A percentile compares a stretch with the other conserved stretches of the same genome.
Evolutionary conservation across 371 early-diverging fungal genomes (phyloP).

Genomic region (Umbelopsis sp.): DNA sequence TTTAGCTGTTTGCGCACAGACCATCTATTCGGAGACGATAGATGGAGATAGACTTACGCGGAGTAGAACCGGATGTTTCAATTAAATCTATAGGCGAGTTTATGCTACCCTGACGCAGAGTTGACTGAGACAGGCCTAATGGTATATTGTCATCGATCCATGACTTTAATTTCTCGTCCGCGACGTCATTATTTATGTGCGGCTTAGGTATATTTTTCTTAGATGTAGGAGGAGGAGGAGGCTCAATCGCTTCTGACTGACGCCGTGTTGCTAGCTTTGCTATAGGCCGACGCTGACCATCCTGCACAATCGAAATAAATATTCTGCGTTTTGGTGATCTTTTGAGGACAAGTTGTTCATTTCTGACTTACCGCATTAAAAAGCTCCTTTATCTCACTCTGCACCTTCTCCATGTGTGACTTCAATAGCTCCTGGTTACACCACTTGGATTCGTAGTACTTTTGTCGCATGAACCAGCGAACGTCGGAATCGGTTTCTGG

Average conservation of each 20-base stretch:
- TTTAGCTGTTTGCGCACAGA: background rate
- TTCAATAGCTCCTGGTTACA: constrained; percentile 30
- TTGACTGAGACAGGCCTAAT: constrained; percentile 23
- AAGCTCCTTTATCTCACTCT: constrained; percentile 27
- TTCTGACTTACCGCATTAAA: constrained; percentile 32
- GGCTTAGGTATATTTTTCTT: background rate
- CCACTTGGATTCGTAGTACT: constrained; percentile 55
- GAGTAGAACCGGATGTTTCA: background rate
- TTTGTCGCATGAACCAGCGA: constrained; percentile 49
- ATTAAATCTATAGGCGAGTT: background rate
- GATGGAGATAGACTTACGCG: background rate
- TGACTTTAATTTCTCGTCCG: constrained; percentile 6
- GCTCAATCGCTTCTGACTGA: background rate
- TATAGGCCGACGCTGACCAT: constrained; percentile 11
- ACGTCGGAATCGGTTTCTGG: constrained; percentile 47
- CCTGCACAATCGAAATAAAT: background rate
- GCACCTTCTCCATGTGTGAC: constrained; percentile 33
- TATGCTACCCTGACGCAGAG: background rate
- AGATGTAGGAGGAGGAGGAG: background rate
- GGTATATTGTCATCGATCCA: constrained; percentile 37
- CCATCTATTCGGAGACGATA: background rate
- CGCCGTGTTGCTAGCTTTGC: background rate
- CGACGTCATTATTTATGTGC: background rate
- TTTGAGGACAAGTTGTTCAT: no score
- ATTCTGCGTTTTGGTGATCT: background rate